phyloP scores from a whole-genome alignment of 2,329 filamentous ascomycete species.

The Sporothrix pseudoabietina region DNA sequence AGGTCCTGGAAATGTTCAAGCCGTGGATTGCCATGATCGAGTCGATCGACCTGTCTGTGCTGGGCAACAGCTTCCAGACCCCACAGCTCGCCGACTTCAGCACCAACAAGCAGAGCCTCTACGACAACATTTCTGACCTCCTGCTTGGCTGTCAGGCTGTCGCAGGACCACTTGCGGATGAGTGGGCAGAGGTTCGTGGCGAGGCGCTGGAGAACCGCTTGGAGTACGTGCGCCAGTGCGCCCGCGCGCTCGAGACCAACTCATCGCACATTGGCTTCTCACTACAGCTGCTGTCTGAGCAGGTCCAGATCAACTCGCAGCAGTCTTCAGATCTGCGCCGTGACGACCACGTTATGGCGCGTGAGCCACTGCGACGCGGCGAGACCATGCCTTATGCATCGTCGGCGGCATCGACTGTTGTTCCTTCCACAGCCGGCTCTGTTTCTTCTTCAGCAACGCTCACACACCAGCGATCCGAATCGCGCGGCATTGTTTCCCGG shows the following conservation, averaged over 20 bases:
- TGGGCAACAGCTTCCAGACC: slow-evolving; percentile 77
- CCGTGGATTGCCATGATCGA: slow-evolving; percentile 89
- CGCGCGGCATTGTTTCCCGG: slow-evolving; percentile 51
- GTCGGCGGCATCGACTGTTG: slow-evolving; percentile 35
- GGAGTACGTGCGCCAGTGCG: slow-evolving; percentile 74
- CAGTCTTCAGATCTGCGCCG: slow-evolving; percentile 52
- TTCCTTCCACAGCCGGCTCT: slow-evolving; percentile 19
- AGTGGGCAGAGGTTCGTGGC: slow-evolving; percentile 91
- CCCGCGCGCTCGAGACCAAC: slow-evolving; percentile 80
- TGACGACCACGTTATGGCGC: slow-evolving; percentile 49
- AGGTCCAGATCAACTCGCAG: slow-evolving; percentile 63
- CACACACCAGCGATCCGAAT: slow-evolving; percentile 60
- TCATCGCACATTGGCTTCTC: slow-evolving; percentile 87
- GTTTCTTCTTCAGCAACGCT: slow-evolving; percentile 18
- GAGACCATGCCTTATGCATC: slow-evolving; percentile 59
- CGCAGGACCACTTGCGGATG: slow-evolving; percentile 87
- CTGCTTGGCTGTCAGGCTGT: slow-evolving; percentile 85
- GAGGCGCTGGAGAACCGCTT: slow-evolving; percentile 86
- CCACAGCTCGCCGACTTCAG: slow-evolving; percentile 86
- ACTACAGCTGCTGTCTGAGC: slow-evolving; percentile 81
- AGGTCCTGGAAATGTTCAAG: slow-evolving; percentile 84
- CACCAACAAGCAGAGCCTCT: slow-evolving; percentile 87
- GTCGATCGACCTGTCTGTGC: slow-evolving; percentile 81
- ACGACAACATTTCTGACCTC: slow-evolving; percentile 90
- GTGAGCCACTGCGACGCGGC: slow-evolving; percentile 58